phyloP scores from a whole-genome alignment of 2,329 filamentous ascomycete genomes.

The Pseudogymnoascus sp. region DNA sequence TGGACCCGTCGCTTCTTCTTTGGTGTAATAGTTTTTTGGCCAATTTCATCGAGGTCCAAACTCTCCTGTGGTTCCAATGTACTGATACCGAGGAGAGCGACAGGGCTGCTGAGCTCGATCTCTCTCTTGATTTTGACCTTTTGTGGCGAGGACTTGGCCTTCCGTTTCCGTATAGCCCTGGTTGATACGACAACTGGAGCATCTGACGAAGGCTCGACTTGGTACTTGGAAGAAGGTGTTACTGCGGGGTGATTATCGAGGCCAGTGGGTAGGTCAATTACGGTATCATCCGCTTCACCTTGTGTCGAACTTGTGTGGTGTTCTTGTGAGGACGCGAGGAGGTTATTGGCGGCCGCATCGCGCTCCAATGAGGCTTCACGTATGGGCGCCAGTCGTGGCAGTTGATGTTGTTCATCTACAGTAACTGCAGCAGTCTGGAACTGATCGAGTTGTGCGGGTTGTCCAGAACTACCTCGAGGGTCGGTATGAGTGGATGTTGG shows the following conservation, averaged over 20 bases:
- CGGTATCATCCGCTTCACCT: slow-evolving; percentile 12
- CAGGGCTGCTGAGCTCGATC: slow-evolving; percentile 23
- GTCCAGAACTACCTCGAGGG: background rate
- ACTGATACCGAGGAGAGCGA: slow-evolving; percentile 17
- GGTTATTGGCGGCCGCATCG: background rate
- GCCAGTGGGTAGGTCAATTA: background rate
- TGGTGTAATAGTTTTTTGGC: slow-evolving; percentile 28
- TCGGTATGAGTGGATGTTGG: background rate
- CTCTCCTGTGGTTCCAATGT: slow-evolving; percentile 22
- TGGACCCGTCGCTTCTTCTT: slow-evolving; percentile 21
- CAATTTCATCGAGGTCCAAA: slow-evolving; percentile 32
- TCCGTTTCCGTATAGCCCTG: slow-evolving; percentile 22
- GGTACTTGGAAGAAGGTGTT: background rate
- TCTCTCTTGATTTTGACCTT: slow-evolving; percentile 22
- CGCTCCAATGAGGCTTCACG: background rate
- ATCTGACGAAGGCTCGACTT: slow-evolving; percentile 15
- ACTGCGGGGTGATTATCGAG: background rate
- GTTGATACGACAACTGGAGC: slow-evolving; percentile 22
- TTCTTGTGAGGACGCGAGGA: background rate
- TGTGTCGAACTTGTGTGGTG: slow-evolving; percentile 24
- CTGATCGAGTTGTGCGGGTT: background rate
- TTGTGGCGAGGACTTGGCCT: slow-evolving; percentile 13
- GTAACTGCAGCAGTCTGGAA: background rate
- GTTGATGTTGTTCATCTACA: background rate
- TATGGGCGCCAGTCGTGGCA: background rate